phyloP scores from a whole-genome alignment of 306 rosid genomes.

The Sesbania bispinosa region DNA sequence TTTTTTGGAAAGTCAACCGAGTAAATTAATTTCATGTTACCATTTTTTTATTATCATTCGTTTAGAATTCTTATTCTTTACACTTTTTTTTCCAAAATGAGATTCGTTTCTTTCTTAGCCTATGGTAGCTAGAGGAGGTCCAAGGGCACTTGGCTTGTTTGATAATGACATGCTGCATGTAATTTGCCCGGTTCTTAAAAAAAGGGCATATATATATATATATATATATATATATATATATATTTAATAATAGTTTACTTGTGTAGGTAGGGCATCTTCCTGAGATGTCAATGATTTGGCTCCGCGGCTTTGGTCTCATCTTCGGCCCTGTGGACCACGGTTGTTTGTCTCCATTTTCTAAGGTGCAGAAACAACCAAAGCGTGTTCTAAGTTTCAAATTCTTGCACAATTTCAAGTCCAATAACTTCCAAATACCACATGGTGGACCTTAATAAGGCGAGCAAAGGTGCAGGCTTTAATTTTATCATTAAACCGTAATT shows the following conservation, averaged over 20 bases:
- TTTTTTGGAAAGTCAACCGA: neutral
- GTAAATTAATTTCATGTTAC: neutral
- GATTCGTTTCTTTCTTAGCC: slow-evolving; percentile 19
- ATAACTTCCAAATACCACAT: no score
- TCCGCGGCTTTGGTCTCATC: neutral
- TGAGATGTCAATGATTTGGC: slow-evolving; percentile 22
- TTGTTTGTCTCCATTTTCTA: neutral
- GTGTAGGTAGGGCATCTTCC: slow-evolving; percentile 22
- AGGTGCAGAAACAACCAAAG: neutral
- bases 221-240: no score
- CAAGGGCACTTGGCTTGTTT: neutral
- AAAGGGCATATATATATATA: neutral
- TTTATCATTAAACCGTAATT: no score
- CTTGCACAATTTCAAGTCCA: no score
- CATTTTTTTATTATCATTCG: neutral
- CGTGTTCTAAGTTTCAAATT: no score
- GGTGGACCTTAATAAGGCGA: no score
- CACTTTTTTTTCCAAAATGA: neutral
- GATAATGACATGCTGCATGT: neutral
- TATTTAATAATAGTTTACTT: neutral
- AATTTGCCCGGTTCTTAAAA: neutral
- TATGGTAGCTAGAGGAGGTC: neutral
- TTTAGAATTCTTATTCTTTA: neutral
- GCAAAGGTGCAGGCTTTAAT: no score
- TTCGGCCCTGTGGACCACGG: neutral